These are phyloP conservation scores for Alternaria atra DNA, from an alignment of 2,329 filamentous ascomycete genomes.

Conservation along the genomic window DNA sequence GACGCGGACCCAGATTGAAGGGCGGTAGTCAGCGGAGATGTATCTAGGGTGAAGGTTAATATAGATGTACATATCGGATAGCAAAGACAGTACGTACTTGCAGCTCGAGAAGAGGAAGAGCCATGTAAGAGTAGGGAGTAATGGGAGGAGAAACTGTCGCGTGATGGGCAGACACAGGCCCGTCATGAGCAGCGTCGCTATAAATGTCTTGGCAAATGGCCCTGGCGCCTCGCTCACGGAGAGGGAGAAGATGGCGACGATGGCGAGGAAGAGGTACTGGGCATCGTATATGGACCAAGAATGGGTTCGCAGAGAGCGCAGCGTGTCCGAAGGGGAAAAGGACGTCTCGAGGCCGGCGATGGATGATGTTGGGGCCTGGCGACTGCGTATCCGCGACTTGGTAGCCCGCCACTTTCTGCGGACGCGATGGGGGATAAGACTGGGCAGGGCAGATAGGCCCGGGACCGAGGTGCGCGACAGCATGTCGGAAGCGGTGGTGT, in stretches of 20 bases:
- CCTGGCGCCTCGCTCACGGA: conserved; percentile 82
- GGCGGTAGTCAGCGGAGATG: conserved; percentile 86
- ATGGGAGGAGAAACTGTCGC: conserved; percentile 89
- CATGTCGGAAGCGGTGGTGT: conserved; percentile 44
- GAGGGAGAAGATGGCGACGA: conserved; percentile 82
- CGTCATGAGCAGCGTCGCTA: conserved; percentile 71
- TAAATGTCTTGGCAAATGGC: conserved; percentile 77
- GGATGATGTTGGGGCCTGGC: conserved; percentile 73
- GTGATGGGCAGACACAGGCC: conserved; percentile 84
- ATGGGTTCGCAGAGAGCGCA: conserved; percentile 78
- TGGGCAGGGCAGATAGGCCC: conserved; percentile 59
- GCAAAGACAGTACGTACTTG: conserved; percentile 70
- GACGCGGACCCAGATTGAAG: conserved; percentile 94
- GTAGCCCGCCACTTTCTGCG: conserved; percentile 70
- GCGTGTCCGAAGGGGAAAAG: conserved; percentile 79
- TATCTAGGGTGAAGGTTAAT: conserved; percentile 67
- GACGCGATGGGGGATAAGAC: conserved; percentile 69
- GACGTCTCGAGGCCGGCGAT: conserved; percentile 82
- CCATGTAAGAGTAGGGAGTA: conserved; percentile 84
- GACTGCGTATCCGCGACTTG: conserved; percentile 71
- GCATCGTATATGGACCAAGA: conserved; percentile 84
- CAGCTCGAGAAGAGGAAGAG: conserved; percentile 91
- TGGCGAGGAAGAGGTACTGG: conserved; percentile 80
- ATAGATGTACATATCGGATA: conserved; percentile 1
- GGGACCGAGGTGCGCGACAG: conserved; percentile 56